Evolutionary conservation across 371 early-diverging fungal species (phyloP), one percentile per base, ranked within the genome.

Genomic region (Haplosporangium sp.): DNA sequence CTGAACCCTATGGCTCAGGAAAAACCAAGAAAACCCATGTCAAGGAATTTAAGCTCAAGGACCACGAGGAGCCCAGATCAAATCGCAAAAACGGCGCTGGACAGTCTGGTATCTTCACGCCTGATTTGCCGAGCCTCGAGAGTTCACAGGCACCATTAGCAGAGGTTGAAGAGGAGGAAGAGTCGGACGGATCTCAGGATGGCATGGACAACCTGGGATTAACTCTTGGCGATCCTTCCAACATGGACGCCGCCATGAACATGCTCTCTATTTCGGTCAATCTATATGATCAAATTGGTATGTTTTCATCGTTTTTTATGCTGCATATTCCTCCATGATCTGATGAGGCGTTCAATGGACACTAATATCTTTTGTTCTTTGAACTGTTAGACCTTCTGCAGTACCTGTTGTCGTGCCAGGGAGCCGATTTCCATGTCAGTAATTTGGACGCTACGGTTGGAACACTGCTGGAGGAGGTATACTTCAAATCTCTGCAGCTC

Each of bases 401-500:
- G 69, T 96, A 95, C 67, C 73, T 96, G 48, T 81, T 84, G n/a
- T 92, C 93, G 0, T 93, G 93, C 74, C 77, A 88, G 14, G 91
- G 90, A 1, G 63, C 86, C 10, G 87, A 87, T 40, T 86, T 82
- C 65, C 82, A 77, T 23, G 79, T 94, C 48, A 71, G 72, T 20
- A 72, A 74, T 23, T 48, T 88, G 20, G 83, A 85, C 50, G 89
- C 91, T 14, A 89, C 91, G 0, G 83, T 95, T 21, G 69, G 83
- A 20, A 83, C 85, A 6, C 62, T 96, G 36, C 62, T 96, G 14
- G 94, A 95, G 70, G 95, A 96, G 65, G 90, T 95, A 11, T 96
- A 95, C 74, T 77, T 86, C 57, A 93, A 93, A 70, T 91, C 95
- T 5, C 85, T 91, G 75, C 85, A 86, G 51, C 76, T 91, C 50